Evolutionary conservation across 2,329 filamentous ascomycete genomes (phyloP).

Genomic region (Chrysoporthe deuterocubensis): DNA sequence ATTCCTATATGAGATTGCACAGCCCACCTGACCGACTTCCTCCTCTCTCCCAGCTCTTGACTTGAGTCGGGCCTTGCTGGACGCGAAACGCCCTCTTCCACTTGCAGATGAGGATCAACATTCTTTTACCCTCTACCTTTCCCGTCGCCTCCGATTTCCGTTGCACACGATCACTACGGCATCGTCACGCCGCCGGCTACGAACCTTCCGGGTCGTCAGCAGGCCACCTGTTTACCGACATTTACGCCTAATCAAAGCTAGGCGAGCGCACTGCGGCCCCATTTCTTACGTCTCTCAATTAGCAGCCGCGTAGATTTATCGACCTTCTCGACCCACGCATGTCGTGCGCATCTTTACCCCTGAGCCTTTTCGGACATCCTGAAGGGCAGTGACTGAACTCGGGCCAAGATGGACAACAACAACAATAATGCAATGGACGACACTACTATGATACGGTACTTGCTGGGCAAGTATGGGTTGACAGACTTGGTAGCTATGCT

Average conservation of each 20-base stretch:
- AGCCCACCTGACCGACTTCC: conserved; percentile 21
- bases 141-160: conserved; percentile 17
- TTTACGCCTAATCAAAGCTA: conserved; percentile 25
- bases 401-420: conserved; percentile 26
- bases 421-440: conserved; percentile 28
- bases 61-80: conserved; percentile 26
- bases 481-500: conserved; percentile 29
- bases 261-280: conserved; percentile 15
- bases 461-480: conserved; percentile 29
- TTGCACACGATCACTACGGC: conserved; percentile 21
- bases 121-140: conserved; percentile 16
- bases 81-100: conserved; percentile 20
- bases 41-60: conserved; percentile 17
- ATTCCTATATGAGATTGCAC: conserved; percentile 22
- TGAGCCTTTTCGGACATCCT: conserved; percentile 25
- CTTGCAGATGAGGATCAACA: conserved; percentile 20
- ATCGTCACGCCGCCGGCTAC: conserved; percentile 22
- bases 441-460: conserved; percentile 28
- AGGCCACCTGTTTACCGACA: conserved; percentile 24
- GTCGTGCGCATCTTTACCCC: conserved; percentile 24
- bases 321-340: conserved; percentile 19
- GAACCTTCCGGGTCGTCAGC: conserved; percentile 17
- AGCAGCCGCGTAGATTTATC: conserved; percentile 6
- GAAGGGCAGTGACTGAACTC: conserved; percentile 19
- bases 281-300: conserved; percentile 13